A percentile compares a stretch with the other conserved stretches of the same genome.
phyloP scores from a whole-genome alignment of 164 flowering plant genomes.

The Liriodendron chinense region DNA sequence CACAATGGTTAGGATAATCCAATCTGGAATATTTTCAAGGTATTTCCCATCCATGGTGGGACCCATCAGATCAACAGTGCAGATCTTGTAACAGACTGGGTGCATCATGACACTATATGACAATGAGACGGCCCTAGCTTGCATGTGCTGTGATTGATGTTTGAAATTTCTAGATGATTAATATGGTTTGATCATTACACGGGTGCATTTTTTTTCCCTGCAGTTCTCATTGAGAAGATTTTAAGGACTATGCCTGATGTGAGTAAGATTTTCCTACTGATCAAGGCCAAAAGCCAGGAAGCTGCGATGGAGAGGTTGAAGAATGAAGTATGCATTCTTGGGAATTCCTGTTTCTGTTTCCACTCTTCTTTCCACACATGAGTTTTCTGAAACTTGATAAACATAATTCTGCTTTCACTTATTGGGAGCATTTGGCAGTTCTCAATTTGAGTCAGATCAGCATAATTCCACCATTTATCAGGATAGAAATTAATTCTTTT shows the following conservation, averaged over 20 bases:
- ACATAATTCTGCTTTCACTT: too few relatives aligned
- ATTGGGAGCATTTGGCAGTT: too few relatives aligned
- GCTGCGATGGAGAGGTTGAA: slow-evolving; percentile 70
- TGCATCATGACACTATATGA: background rate
- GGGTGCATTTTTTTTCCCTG: background rate
- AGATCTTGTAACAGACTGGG: too few relatives aligned
- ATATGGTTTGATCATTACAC: background rate
- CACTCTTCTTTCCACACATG: background rate
- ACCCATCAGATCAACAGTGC: too few relatives aligned
- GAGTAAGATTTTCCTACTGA: slow-evolving; percentile 70
- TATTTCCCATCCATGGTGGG: background rate
- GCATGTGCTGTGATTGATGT: too few relatives aligned
- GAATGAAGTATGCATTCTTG: slow-evolving; percentile 54
- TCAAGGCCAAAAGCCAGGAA: slow-evolving; percentile 71
- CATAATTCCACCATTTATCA: too few relatives aligned
- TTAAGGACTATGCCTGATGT: slow-evolving; percentile 80
- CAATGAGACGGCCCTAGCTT: too few relatives aligned
- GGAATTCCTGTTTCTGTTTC: background rate
- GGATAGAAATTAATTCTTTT: too few relatives aligned
- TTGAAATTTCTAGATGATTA: too few relatives aligned
- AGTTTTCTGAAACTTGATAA: too few relatives aligned
- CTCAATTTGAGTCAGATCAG: too few relatives aligned
- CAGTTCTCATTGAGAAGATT: slow-evolving; percentile 95
- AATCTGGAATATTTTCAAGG: background rate
- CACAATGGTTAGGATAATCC: too few relatives aligned